phyloP scores from a whole-genome alignment of 768 basidiomycete genomes.

The Hemileccinum impolitum region DNA sequence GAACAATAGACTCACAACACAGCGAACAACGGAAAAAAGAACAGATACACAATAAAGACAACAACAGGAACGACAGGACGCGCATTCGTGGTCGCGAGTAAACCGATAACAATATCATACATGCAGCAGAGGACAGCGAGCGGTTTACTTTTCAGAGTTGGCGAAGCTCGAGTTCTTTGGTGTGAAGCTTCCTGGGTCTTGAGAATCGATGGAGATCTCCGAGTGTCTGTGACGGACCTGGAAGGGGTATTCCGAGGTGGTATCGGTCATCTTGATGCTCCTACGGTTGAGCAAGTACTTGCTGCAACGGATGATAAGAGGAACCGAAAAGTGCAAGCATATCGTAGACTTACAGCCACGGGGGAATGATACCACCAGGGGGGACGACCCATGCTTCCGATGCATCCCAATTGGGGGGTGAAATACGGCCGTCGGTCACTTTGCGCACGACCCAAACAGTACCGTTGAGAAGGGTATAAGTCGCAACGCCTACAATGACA shows the following conservation, averaged over 20 bases:
- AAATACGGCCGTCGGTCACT: slow-evolving; percentile 52
- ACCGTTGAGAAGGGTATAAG: slow-evolving; percentile 73
- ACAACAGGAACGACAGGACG: slow-evolving; percentile 13
- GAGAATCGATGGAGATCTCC: slow-evolving; percentile 31
- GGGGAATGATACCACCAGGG: slow-evolving; percentile 63
- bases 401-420: slow-evolving; percentile 60
- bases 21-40: neutral
- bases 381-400: slow-evolving; percentile 72
- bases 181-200: slow-evolving; percentile 23
- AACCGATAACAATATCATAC: slow-evolving; percentile 9
- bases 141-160: slow-evolving; percentile 26
- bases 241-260: slow-evolving; percentile 27
- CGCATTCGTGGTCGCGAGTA: slow-evolving; percentile 14
- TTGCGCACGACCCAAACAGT: slow-evolving; percentile 57
- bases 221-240: slow-evolving; percentile 32
- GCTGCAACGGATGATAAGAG: slow-evolving; percentile 12
- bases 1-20: neutral
- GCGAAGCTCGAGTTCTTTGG: slow-evolving; percentile 25
- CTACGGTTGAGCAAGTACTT: slow-evolving; percentile 25
- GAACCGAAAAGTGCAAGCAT: neutral
- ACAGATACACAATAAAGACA: slow-evolving; percentile 30
- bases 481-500: slow-evolving; percentile 74
- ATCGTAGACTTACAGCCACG: slow-evolving; percentile 55
- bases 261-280: neutral
- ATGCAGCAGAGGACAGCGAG: neutral